Base-by-base conservation (phyloP, 2,329 filamentous ascomycete genomes). In the Sphaerostilbella broomeana region DNA sequence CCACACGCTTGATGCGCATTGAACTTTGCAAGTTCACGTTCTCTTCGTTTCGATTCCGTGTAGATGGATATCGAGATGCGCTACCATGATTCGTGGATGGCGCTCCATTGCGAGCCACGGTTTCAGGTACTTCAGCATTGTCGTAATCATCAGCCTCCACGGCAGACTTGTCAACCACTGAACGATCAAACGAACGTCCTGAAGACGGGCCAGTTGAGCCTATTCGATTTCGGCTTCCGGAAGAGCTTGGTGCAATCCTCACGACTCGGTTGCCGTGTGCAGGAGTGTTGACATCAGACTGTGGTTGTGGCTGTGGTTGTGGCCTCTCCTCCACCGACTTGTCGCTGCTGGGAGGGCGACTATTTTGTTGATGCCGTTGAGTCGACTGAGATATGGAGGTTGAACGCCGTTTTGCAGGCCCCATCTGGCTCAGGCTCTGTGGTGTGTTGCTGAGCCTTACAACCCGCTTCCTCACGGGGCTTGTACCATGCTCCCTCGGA, bases 1-100 rank as follows among this genome's bases (percentile, higher is more conserved):
- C 82, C 11, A 86, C 76, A 45, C 85, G 72, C 62, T 89, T 90
- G 43, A 89, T 69, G 5, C 86, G 76, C 70, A 88, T 77, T 1
- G 86, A 87, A 51, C 81, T 81, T 44, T 86, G 84, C 2, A 78
- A 65, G 11, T 76, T 80, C 22, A 66, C 63, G 22, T 84, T 79
- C 17, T 88, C 82, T 3, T 77, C 77, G 35, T 71, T 68, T 24
- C 72, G 68, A 12, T 61, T 67, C 35, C 69, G 67, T 24, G 67
- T 73, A 4, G 74, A 67, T 25, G 66, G 57, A 45, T 73, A 68
- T 53, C 72, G 68, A 34, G 73, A 73, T 38, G 70, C 68, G 50
- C 73, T 79, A 25, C 70, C 70, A 32, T 72, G 65, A 45, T 64
- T 68, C 15, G 64, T 52, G 32, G 69, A 64, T 2, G 30, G 30